Evolutionary conservation across 768 basidiomycete species (phyloP), one percentile per base, ranked within the genome.

Genomic region (Antrodiella citrinella): DNA sequence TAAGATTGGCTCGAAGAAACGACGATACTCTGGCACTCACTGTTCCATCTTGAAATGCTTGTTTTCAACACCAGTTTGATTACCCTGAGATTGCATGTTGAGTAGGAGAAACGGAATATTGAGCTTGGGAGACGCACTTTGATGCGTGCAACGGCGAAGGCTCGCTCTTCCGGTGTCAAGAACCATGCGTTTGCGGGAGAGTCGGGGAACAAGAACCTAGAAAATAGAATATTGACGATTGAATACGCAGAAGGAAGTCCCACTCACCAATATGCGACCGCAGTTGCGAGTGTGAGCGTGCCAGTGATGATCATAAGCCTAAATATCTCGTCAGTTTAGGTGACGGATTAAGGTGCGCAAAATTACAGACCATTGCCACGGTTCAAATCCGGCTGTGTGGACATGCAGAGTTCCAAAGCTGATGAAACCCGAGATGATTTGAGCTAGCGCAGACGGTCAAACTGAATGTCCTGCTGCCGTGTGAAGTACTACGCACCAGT

Each of bases 1-100:
- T 19, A 13, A 30, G 15, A 13, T 35, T 20, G 55, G n/a, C 46
- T 40, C 30, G 26, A 19, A 9, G 24, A 15, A 22, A 15, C 11
- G 13, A 15, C 11, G 22, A 9, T 21, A n/a, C n/a, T 20, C 26
- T 47, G 20, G 13, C 15, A 72, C 83, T 54, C 49, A 86, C 86
- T 90, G 87, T 30, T 86, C 82, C 48, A 72, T 78, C 68, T 90
- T 90, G 68, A 86, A 90, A 47, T 73, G 74, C 58, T 90, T 91
- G 60, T 86, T 89, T 65, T 89, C 87, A 9, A 88, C 76, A 24
- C 87, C 88, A 0, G 84, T 84, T 76, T 90, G 85, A 54, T 88
- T 87, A 64, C 70, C 75, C 78, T 82, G 54, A 4, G 20, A 18
- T n/a, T n/a, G n/a, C n/a, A n/a, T n/a, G n/a, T n/a, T n/a, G 51